Conservation (phyloP, 805 yeast genomes). For the Nakazawaea ishiwadae region DNA sequence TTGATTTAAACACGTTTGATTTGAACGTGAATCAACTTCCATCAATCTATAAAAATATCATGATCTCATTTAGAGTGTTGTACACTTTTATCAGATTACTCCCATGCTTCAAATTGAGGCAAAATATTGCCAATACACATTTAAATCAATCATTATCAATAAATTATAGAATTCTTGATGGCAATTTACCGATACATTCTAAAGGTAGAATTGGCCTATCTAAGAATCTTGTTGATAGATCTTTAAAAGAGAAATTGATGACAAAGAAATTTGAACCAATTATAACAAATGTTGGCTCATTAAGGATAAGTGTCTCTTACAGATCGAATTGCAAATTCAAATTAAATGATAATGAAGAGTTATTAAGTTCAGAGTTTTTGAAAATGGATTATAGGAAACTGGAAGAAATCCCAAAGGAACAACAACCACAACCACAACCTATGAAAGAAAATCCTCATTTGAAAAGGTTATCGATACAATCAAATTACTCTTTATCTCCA, state of each 20-base stretch:
- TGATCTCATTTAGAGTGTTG: constrained; percentile 68
- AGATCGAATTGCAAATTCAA: constrained; percentile 67
- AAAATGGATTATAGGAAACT: constrained; percentile 31
- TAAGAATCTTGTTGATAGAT: constrained; percentile 29
- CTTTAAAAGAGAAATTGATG: constrained; percentile 36
- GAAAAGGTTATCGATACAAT: constrained; percentile 13
- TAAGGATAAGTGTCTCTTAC: constrained; percentile 74
- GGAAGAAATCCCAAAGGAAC: background rate
- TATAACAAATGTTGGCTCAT: constrained; percentile 67
- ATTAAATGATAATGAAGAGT: constrained; percentile 61
- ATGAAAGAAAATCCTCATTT: constrained; percentile 11
- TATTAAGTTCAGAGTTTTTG: constrained; percentile 53
- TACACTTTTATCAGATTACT: constrained; percentile 61
- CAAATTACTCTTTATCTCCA: constrained; percentile 16
- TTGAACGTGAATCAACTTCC: constrained; percentile 46
- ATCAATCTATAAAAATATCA: constrained; percentile 65
- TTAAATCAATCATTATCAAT: constrained; percentile 36
- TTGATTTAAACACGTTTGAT: constrained; percentile 46
- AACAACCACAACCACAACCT: constrained; percentile 13
- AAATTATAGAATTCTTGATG: constrained; percentile 65
- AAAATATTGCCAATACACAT: constrained; percentile 31
- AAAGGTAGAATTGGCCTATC: constrained; percentile 84
- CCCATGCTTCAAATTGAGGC: constrained; percentile 64
- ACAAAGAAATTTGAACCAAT: constrained; percentile 68
- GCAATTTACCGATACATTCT: constrained; percentile 71